A percentile compares a stretch with the other conserved stretches of the same genome.
Conservation (phyloP, 768 basidiomycete genomes). For the Lactarius hengduanensis region DNA sequence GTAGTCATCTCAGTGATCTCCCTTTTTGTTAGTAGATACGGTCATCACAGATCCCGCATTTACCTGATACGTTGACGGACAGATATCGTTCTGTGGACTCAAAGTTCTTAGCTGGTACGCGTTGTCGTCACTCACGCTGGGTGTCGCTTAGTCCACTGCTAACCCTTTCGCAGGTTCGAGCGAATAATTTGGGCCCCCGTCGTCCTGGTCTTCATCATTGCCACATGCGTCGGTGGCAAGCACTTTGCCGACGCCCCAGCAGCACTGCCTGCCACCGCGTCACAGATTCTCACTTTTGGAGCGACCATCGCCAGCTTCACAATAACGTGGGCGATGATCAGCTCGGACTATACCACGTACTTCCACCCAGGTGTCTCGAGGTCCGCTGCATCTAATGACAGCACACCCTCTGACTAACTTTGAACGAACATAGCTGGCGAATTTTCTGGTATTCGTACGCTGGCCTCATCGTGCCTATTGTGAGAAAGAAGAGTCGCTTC, state of each 20-base stretch:
- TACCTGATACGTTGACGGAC: constrained; percentile 6
- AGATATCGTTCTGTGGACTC: constrained; percentile 68
- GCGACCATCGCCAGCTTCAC: constrained; percentile 72
- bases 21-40: constrained; percentile 42
- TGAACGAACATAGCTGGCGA: constrained; percentile 42
- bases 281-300: constrained; percentile 59
- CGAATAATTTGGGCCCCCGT: constrained; percentile 75
- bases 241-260: constrained; percentile 53
- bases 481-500: constrained; percentile 37
- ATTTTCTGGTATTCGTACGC: constrained; percentile 66
- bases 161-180: constrained; percentile 57
- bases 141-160: background rate
- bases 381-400: constrained; percentile 35
- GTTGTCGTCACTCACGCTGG: background rate
- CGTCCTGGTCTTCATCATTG: constrained; percentile 70
- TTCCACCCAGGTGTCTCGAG: constrained; percentile 57
- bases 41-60: background rate
- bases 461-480: constrained; percentile 62
- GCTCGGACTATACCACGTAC: constrained; percentile 76
- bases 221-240: constrained; percentile 70
- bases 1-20: constrained; percentile 71
- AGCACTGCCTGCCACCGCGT: constrained; percentile 52
- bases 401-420: background rate
- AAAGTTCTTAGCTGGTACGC: constrained; percentile 56
- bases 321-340: constrained; percentile 57